phyloP scores from a whole-genome alignment of 495 filamentous ascomycete genomes.

The Symbiotaphrina buchneri region DNA sequence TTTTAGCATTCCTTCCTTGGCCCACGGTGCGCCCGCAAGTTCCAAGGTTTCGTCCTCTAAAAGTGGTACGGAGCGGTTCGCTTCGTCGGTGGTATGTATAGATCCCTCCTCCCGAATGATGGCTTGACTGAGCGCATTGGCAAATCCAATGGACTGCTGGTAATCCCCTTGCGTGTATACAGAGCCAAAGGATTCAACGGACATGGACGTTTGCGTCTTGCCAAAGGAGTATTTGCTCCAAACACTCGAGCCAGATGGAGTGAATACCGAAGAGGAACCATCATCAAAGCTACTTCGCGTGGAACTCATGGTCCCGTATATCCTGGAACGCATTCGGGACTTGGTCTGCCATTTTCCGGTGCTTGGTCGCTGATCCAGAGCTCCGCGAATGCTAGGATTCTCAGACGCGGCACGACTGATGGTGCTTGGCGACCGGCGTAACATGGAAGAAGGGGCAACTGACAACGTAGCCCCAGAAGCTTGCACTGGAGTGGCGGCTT shows the following conservation, averaged over 20 bases:
- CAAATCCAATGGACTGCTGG: conserved; percentile 92
- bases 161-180: conserved; percentile 65
- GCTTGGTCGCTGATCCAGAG: conserved; percentile 8
- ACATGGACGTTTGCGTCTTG: conserved; percentile 74
- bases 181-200: conserved; percentile 68
- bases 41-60: conserved; percentile 84
- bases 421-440: conserved; percentile 73
- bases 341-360: conserved; percentile 63
- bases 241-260: conserved; percentile 64
- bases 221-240: conserved; percentile 92
- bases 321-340: conserved; percentile 57
- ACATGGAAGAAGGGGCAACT: conserved; percentile 26
- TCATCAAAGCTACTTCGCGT: conserved; percentile 90
- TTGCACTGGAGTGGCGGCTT: conserved; percentile 8
- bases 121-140: conserved; percentile 86
- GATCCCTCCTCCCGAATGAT: conserved; percentile 82
- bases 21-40: conserved; percentile 82
- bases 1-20: conserved; percentile 87
- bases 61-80: conserved; percentile 31
- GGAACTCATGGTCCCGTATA: conserved; percentile 65
- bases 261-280: conserved; percentile 74
- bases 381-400: conserved; percentile 35
- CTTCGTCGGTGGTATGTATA: conserved; percentile 2
- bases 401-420: conserved; percentile 73
- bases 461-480: conserved; percentile 16